phyloP scores from a whole-genome alignment of 805 yeast species.

The Brettanomyces sp. region DNA sequence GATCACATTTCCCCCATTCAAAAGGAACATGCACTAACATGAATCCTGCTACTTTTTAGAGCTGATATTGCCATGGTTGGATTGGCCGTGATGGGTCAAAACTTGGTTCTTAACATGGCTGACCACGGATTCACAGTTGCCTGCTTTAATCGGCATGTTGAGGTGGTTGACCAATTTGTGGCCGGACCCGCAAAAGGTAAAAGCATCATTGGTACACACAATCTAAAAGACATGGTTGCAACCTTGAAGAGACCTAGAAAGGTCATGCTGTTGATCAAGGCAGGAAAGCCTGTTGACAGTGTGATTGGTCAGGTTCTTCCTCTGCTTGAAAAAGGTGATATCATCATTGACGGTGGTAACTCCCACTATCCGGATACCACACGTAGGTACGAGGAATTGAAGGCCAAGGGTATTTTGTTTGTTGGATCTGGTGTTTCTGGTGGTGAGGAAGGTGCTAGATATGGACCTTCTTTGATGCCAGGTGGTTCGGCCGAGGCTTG shows the following conservation, averaged over 20 bases:
- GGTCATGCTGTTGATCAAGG: constrained; percentile 88
- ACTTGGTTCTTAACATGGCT: constrained; percentile 93
- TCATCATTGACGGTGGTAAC: constrained; percentile 99
- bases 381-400: constrained; percentile 90
- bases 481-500: constrained; percentile 98
- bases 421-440: constrained; percentile 99
- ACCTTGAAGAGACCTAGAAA: constrained; percentile 96
- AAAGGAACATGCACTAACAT: too few relatives aligned
- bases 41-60: constrained; percentile 24
- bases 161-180: constrained; percentile 91
- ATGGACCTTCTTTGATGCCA: constrained; percentile 99
- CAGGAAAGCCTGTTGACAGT: constrained; percentile 90
- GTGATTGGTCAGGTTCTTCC: constrained; percentile 86
- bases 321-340: constrained; percentile 90
- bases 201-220: constrained; percentile 90
- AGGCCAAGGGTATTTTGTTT: constrained; percentile 76
- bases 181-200: constrained; percentile 96
- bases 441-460: constrained; percentile 99
- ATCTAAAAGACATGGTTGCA: constrained; percentile 77
- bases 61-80: constrained; percentile 99
- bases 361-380: constrained; percentile 98
- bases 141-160: constrained; percentile 95
- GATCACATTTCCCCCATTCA: too few relatives aligned
- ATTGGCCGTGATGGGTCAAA: constrained; percentile 99
- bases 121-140: constrained; percentile 98